These are phyloP conservation scores for Sporothrix protearum DNA, from an alignment of 2,329 filamentous ascomycete species.

Conservation along the genomic window DNA sequence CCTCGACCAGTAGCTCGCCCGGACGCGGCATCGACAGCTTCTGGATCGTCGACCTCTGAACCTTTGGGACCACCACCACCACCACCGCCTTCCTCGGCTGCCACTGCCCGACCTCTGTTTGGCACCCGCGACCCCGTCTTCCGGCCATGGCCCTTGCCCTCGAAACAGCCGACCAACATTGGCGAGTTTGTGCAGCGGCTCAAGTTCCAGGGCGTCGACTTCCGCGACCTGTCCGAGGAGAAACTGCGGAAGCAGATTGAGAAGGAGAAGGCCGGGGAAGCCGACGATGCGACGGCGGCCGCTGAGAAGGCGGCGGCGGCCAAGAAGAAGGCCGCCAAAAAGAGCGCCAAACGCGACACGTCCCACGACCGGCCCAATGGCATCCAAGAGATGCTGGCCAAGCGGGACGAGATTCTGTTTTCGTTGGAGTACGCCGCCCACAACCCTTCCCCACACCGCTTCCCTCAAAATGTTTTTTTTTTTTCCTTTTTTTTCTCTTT, in stretches of 20 bases:
- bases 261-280: constrained; percentile 39
- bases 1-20: not conserved
- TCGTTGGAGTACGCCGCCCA: constrained; percentile 52
- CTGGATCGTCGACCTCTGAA: not conserved
- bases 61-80: not conserved
- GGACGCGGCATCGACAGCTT: not conserved
- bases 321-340: constrained; percentile 26
- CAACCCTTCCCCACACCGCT: too few species aligned
- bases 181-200: constrained; percentile 74
- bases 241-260: constrained; percentile 66
- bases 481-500: too few species aligned
- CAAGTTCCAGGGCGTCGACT: constrained; percentile 73
- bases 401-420: constrained; percentile 55
- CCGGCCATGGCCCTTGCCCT: constrained; percentile 58
- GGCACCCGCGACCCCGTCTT: constrained; percentile 37
- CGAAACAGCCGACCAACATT: constrained; percentile 59
- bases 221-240: constrained; percentile 73
- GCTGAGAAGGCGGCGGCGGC: constrained; percentile 14
- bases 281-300: constrained; percentile 38
- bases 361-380: constrained; percentile 15
- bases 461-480: too few species aligned
- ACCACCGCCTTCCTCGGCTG: not conserved
- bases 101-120: constrained; percentile 20
- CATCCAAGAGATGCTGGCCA: constrained; percentile 44
- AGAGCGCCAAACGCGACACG: constrained; percentile 37